These are phyloP conservation scores for Trichosporon ovoides DNA, from an alignment of 1,284 basidiomycete species.

Conservation along the genomic window DNA sequence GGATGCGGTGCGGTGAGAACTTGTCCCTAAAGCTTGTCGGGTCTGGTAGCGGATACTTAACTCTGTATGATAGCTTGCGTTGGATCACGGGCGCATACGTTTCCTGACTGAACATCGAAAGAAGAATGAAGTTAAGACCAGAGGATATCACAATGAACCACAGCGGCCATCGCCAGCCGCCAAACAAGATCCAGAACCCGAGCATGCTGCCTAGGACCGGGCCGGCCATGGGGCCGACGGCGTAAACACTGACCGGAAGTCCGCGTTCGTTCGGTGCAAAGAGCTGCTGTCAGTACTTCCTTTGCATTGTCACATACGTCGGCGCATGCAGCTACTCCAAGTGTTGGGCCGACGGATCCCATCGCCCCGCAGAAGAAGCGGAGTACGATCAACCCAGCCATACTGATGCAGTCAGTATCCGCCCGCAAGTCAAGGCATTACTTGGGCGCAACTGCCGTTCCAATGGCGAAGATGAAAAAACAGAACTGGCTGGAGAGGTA, in stretches of 20 bases:
- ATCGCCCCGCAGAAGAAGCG: slow-evolving; percentile 45
- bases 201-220: slow-evolving; percentile 44
- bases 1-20: slow-evolving; percentile 19
- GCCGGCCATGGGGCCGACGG: slow-evolving; percentile 44
- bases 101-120: slow-evolving; percentile 38
- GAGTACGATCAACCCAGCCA: slow-evolving; percentile 37
- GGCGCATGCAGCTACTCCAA: slow-evolving; percentile 47
- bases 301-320: slow-evolving; percentile 29
- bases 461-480: slow-evolving; percentile 44
- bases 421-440: slow-evolving; percentile 7
- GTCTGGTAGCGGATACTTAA: slow-evolving; percentile 22
- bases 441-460: slow-evolving; percentile 37
- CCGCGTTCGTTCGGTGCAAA: slow-evolving; percentile 42
- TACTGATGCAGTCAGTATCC: slow-evolving; percentile 24
- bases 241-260: slow-evolving; percentile 42
- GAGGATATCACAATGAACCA: slow-evolving; percentile 42
- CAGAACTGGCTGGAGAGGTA: slow-evolving; percentile 37
- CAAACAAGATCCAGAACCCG: slow-evolving; percentile 43
- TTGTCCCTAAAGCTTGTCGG: slow-evolving; percentile 12
- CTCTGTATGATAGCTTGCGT: slow-evolving; percentile 32
- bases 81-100: slow-evolving; percentile 45
- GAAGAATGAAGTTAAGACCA: slow-evolving; percentile 32
- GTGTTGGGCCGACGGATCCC: slow-evolving; percentile 41
- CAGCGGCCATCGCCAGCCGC: slow-evolving; percentile 46
- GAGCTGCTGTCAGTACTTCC: slow-evolving; percentile 20